phyloP scores from a whole-genome alignment of 2,329 filamentous ascomycete genomes.

The Cercospora berteroae region DNA sequence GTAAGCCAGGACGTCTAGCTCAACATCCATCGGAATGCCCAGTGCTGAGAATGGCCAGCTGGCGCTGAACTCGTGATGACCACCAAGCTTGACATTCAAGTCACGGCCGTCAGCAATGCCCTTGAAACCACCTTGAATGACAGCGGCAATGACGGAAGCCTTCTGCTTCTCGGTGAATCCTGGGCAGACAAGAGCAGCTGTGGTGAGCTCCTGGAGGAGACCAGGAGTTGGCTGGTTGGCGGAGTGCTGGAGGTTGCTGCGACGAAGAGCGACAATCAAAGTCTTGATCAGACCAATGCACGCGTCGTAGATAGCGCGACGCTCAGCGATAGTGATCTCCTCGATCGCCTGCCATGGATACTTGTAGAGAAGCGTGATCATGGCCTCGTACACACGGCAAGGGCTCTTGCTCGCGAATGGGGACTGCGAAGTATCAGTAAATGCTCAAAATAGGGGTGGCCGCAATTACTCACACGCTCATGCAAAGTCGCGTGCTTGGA shows the following conservation, averaged over 20 bases:
- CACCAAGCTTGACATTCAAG: slow-evolving; percentile 31
- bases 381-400: slow-evolving; percentile 54
- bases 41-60: slow-evolving; percentile 37
- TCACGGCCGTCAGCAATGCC: slow-evolving; percentile 22
- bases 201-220: slow-evolving; percentile 36
- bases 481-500: slow-evolving; percentile 51
- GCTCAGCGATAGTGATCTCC: slow-evolving; percentile 49
- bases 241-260: slow-evolving; percentile 15
- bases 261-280: slow-evolving; percentile 29
- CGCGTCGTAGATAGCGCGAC: slow-evolving; percentile 46
- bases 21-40: slow-evolving; percentile 24
- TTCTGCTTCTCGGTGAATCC: slow-evolving; percentile 39
- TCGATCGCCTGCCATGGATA: slow-evolving; percentile 52
- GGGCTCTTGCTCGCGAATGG: slow-evolving; percentile 50
- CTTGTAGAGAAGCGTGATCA: slow-evolving; percentile 54
- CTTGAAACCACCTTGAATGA: slow-evolving; percentile 24
- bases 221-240: slow-evolving; percentile 24
- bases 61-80: slow-evolving; percentile 18
- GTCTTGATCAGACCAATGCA: slow-evolving; percentile 26
- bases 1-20: slow-evolving; percentile 31
- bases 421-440: slow-evolving; percentile 39
- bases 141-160: slow-evolving; percentile 21
- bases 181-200: slow-evolving; percentile 34
- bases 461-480: slow-evolving; percentile 45
- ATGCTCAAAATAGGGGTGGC: not conserved